Evolutionary conservation across 805 yeast species (phyloP), one percentile per base, ranked within the genome.

Genomic region (Maudiozyma bulderi): DNA sequence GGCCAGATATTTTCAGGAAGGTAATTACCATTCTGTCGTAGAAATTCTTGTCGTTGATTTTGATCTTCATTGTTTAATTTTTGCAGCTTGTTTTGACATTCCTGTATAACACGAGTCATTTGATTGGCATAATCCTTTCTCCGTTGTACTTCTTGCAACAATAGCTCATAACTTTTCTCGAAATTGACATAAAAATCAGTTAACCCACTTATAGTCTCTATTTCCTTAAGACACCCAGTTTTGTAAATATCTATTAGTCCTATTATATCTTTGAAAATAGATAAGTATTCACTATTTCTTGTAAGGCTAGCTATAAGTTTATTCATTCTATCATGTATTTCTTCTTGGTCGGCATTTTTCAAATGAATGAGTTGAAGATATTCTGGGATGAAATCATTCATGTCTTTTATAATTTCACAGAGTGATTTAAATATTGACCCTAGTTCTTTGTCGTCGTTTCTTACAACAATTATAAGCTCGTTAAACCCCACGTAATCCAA

Each of bases 1-100:
- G 71, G 66, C 79, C 80, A 77, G 3, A 78, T 64, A 51, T 76
- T 77, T 43, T 63, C 69, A 0, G 90, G 90, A 11, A 83, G 64
- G 53, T 63, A 82, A 40, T 74, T 75, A 0, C 82, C 83, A 62
- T 80, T 71, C 5, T 65, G 59, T 2, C 59, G 54, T 43, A 79
- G 53, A 53, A 83, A 83, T 9, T 57, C 47, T 15, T 66, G 57
- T 40, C 86, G 66, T 10, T 63, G 58, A 1, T 57, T 59, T 37
- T 62, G 58, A 52, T 83, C 89, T 2, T 73, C 71, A 5, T 61
- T 57, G 46, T 72, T 69, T 4, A 78, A 55, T 4, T 58, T 47
- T 13, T 66, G 54, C 13, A 82, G 57, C 43, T 70, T 67, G 0
- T 55, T 43, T 44, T 73, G 66, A 54, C 82, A 73, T 1, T 69